phyloP scores from a whole-genome alignment of 2,329 filamentous ascomycete species.

The Proliferodiscus dingleyae region DNA sequence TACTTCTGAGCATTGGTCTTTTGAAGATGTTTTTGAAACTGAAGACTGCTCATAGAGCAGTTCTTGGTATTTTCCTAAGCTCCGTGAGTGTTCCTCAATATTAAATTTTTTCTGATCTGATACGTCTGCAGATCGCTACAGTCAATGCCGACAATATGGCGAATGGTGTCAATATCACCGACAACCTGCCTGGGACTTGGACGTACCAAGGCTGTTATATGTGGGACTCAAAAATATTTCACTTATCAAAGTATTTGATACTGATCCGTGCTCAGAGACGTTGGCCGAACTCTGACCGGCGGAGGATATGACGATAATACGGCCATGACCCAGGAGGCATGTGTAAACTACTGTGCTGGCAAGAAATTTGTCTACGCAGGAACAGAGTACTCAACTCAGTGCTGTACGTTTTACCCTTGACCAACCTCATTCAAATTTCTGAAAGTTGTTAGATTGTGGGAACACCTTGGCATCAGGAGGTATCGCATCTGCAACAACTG shows the following conservation, averaged over 20 bases:
- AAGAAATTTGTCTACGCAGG: slow-evolving; percentile 25
- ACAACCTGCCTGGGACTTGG: slow-evolving; percentile 20
- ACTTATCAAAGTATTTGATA: neutral
- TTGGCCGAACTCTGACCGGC: slow-evolving; percentile 19
- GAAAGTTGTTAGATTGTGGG: slow-evolving; percentile 17
- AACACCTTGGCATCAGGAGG: slow-evolving; percentile 15
- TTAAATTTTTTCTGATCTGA: neutral
- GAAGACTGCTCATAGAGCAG: slow-evolving; percentile 1
- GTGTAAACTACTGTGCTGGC: slow-evolving; percentile 24
- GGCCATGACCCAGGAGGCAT: slow-evolving; percentile 25
- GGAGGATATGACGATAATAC: slow-evolving; percentile 14
- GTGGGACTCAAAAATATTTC: slow-evolving; percentile 6
- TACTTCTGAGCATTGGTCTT: too few species aligned
- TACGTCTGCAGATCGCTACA: neutral
- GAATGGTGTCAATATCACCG: neutral
- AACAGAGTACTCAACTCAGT: slow-evolving; percentile 26
- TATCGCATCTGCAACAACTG: slow-evolving; percentile 8
- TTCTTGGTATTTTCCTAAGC: neutral
- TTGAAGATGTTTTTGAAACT: slow-evolving; percentile 1
- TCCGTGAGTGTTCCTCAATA: slow-evolving; percentile 3
- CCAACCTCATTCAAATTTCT: slow-evolving; percentile 1
- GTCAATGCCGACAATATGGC: neutral
- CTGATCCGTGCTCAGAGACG: slow-evolving; percentile 14
- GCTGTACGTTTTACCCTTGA: slow-evolving; percentile 21
- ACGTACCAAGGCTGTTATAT: slow-evolving; percentile 25